A percentile compares a stretch with the other conserved stretches of the same genome.
phyloP scores from a whole-genome alignment of 768 basidiomycete species.

The Porphyrellus cyaneotinctus region DNA sequence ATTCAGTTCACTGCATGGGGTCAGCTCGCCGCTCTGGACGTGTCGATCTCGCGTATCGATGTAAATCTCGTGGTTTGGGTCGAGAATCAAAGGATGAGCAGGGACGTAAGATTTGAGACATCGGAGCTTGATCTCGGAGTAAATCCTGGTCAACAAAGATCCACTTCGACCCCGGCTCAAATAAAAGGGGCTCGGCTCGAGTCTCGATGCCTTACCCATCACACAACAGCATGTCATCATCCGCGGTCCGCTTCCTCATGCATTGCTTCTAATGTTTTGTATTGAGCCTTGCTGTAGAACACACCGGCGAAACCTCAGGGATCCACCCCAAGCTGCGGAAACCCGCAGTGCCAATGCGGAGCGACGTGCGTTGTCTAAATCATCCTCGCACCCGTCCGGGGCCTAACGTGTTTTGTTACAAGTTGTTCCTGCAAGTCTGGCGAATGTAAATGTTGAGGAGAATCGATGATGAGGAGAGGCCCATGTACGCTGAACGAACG shows the following conservation, averaged over 20 bases:
- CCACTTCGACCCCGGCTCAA: neutral
- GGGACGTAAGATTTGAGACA: too few species aligned
- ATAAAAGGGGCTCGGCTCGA: too few species aligned
- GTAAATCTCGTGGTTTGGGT: too few species aligned
- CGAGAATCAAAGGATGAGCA: too few species aligned
- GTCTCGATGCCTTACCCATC: too few species aligned
- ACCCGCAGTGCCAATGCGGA: constrained; percentile 16
- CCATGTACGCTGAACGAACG: neutral
- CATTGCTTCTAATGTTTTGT: neutral
- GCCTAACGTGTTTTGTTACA: neutral
- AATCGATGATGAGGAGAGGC: neutral
- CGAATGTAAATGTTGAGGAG: constrained; percentile 14
- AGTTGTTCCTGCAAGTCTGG: constrained; percentile 15
- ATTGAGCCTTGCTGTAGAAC: neutral
- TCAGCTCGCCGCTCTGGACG: too few species aligned
- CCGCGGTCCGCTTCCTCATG: neutral
- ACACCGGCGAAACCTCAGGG: constrained; percentile 9
- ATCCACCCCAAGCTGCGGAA: constrained; percentile 13
- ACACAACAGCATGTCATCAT: constrained; percentile 8
- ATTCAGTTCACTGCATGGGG: too few species aligned
- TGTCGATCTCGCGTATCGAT: too few species aligned
- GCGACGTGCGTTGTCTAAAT: constrained; percentile 6
- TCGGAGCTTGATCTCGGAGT: too few species aligned
- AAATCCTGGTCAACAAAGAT: neutral
- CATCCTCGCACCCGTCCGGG: neutral